Conservation (phyloP, 495 filamentous ascomycete species). For the Halenospora varia region DNA sequence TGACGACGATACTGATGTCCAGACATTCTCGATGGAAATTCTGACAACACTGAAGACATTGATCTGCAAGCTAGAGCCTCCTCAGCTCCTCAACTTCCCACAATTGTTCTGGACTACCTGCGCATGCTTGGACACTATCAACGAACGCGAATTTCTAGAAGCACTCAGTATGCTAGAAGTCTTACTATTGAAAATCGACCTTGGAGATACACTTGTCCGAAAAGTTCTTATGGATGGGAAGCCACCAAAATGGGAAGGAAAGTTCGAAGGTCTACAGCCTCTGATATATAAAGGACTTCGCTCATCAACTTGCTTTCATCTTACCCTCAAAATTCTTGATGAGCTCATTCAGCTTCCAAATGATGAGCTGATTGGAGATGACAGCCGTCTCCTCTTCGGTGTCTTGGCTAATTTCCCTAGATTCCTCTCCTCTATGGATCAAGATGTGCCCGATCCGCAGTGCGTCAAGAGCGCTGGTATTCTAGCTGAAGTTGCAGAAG, state of each 20-base stretch:
- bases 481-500: conserved; percentile 67
- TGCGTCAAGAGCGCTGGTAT: conserved; percentile 60
- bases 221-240: conserved; percentile 67
- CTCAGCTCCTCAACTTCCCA: conserved; percentile 79
- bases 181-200: conserved; percentile 76
- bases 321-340: conserved; percentile 73
- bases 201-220: conserved; percentile 65
- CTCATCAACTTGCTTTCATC: conserved; percentile 74
- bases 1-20: conserved; percentile 85
- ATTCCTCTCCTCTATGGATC: conserved; percentile 77
- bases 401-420: conserved; percentile 86
- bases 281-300: conserved; percentile 87
- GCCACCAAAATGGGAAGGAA: conserved; percentile 84
- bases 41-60: conserved; percentile 88
- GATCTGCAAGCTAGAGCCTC: conserved; percentile 73
- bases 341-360: conserved; percentile 74
- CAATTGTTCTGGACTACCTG: conserved; percentile 97
- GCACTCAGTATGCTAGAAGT: conserved; percentile 89
- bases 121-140: conserved; percentile 91
- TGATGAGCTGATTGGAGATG: conserved; percentile 75
- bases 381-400: conserved; percentile 76
- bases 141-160: conserved; percentile 91
- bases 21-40: conserved; percentile 97
- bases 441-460: conserved; percentile 46
- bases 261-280: conserved; percentile 81